These are phyloP conservation scores for Penicillium angulare DNA, from an alignment of 495 filamentous ascomycete species.

Conservation along the genomic window DNA sequence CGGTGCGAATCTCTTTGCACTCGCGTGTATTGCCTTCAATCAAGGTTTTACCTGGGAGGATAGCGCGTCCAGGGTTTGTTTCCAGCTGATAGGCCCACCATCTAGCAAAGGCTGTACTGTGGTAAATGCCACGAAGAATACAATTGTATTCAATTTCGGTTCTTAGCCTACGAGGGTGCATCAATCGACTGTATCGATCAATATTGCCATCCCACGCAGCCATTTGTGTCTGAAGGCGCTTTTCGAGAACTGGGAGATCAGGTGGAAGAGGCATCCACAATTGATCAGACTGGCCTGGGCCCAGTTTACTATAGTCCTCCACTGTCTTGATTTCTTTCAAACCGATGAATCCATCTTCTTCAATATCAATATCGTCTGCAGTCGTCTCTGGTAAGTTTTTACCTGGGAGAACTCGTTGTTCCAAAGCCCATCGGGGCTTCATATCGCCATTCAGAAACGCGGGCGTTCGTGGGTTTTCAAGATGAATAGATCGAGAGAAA, in stretches of 20 bases:
- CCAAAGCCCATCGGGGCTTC: slow-evolving; percentile 19
- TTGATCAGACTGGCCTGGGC: slow-evolving; percentile 9
- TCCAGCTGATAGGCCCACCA: slow-evolving; percentile 26
- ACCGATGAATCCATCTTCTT: slow-evolving; percentile 20
- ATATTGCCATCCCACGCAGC: slow-evolving; percentile 27
- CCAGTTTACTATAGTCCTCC: slow-evolving; percentile 9
- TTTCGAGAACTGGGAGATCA: slow-evolving; percentile 27
- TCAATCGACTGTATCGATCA: slow-evolving; percentile 26
- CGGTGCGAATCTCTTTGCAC: slow-evolving; percentile 13
- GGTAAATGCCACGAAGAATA: slow-evolving; percentile 26
- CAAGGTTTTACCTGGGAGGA: slow-evolving; percentile 10
- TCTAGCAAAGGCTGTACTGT: slow-evolving; percentile 24
- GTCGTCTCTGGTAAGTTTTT: slow-evolving; percentile 13
- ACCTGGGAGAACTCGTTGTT: slow-evolving; percentile 6
- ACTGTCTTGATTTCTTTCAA: slow-evolving; percentile 10
- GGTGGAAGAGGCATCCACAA: slow-evolving; percentile 23
- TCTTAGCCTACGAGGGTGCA: slow-evolving; percentile 13
- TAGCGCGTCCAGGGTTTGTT: slow-evolving; percentile 9
- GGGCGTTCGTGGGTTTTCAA: slow-evolving; percentile 10
- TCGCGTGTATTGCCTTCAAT: slow-evolving; percentile 4
- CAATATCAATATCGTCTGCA: slow-evolving; percentile 19
- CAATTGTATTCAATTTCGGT: slow-evolving; percentile 15
- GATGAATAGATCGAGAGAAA: slow-evolving; percentile 23
- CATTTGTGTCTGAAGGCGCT: slow-evolving; percentile 22
- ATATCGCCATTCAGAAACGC: slow-evolving; percentile 33